Evolutionary conservation across 768 basidiomycete species (phyloP), one percentile per base, ranked within the genome.

Genomic region (Lyophyllum shimeji): DNA sequence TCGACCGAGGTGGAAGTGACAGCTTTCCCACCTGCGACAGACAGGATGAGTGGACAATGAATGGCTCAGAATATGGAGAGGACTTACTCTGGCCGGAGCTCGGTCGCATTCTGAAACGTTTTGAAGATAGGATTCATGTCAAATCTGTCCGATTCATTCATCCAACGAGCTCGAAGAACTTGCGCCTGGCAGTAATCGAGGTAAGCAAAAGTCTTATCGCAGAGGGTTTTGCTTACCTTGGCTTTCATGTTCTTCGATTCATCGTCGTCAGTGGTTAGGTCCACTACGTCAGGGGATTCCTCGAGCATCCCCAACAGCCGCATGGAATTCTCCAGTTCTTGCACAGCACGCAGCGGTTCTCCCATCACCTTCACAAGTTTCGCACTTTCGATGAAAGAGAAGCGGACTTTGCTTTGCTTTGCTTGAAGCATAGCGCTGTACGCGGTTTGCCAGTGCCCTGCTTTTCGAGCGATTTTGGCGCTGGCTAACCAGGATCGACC

Each of bases 391-490:
- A 98, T 79, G 72, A 95, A 97, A 17, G 87, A 83, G 66, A 88
- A 94, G 0, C 81, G 80, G 0, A 85, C 81, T 20, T 83, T 78
- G 59, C 76, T 78, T 64, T 92, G 87, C 53, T 86, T 82, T 0
- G 95, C 93, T 71, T 99, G 97, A 0, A 99, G 79, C 60, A 90
- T 84, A 6, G 97, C 95, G 65, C 92, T 97, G 68, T 98, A 99
- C 1, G 97, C 94, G 0, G 96, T 98, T 73, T 98, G 96, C 78
- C 85, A 87, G 67, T 98, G 95, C 0, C 93, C 90, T 2, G 95
- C 91, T 67, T 98, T 99, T 31, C 97, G 79, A 31, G 97, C 97
- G 53, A 95, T 94, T 68, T 95, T 98, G n/a, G 95, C 89, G 57
- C 89, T 98, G 24, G 83, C 78, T 12, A 98, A 80, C 97, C 97